Conservation (phyloP, 1,139 yeast genomes). For the Candida albicans region DNA sequence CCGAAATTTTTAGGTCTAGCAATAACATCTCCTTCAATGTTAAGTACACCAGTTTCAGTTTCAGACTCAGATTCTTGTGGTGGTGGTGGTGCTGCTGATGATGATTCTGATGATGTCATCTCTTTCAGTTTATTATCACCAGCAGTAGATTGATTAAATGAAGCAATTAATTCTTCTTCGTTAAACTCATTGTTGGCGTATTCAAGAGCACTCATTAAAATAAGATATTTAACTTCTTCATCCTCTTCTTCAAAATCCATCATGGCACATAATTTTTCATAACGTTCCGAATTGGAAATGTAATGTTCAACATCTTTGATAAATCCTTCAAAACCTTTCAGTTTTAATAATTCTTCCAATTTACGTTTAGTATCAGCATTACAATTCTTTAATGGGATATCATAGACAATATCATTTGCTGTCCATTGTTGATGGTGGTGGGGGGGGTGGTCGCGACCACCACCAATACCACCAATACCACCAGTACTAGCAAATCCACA, state of each 20-base stretch:
- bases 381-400: conserved; percentile 29
- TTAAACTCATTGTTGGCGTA: conserved; percentile 8
- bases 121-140: too few species aligned
- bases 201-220: conserved; percentile 23
- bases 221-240: conserved; percentile 23
- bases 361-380: conserved; percentile 19
- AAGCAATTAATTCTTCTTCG: conserved; percentile 2
- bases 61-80: conserved; percentile 1
- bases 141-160: too few species aligned
- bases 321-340: conserved; percentile 23
- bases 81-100: conserved; percentile 2
- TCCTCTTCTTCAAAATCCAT: conserved; percentile 17
- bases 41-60: background rate
- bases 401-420: conserved; percentile 21
- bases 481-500: too few species aligned
- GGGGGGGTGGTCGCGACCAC: background rate
- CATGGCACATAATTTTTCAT: conserved; percentile 19
- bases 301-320: conserved; percentile 22
- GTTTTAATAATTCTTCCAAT: conserved; percentile 21
- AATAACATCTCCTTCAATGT: conserved; percentile 10
- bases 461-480: too few species aligned
- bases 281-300: conserved; percentile 28
- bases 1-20: conserved; percentile 21
- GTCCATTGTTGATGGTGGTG: background rate
- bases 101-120: background rate